These are phyloP conservation scores for Sugiyamaella floridensis DNA, from an alignment of 805 yeast species.

Conservation along the genomic window DNA sequence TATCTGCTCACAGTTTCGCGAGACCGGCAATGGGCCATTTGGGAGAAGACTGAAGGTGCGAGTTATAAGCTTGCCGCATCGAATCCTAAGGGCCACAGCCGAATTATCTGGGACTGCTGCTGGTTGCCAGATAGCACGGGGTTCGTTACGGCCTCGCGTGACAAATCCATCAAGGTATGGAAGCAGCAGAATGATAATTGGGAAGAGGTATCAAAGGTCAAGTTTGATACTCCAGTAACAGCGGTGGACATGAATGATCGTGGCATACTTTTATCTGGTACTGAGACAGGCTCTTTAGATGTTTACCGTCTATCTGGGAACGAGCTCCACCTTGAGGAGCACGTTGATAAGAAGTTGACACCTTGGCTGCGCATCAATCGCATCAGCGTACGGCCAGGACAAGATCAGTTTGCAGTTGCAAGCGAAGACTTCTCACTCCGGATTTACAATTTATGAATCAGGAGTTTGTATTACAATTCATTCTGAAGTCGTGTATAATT, in stretches of 20 bases:
- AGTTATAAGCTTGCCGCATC: constrained; percentile 35
- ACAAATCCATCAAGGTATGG: constrained; percentile 75
- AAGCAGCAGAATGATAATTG: constrained; percentile 32
- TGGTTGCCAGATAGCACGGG: constrained; percentile 55
- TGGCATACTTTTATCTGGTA: constrained; percentile 50
- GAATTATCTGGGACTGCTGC: constrained; percentile 93
- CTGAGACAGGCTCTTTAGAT: constrained; percentile 58
- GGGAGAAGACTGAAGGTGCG: constrained; percentile 45
- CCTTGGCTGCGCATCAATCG: constrained; percentile 62
- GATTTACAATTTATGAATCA: constrained; percentile 18
- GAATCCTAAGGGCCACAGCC: constrained; percentile 71
- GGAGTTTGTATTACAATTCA: neutral
- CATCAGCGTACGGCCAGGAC: constrained; percentile 46
- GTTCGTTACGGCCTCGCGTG: constrained; percentile 84
- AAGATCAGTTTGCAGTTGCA: constrained; percentile 46
- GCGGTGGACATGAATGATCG: constrained; percentile 46
- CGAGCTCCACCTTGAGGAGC: constrained; percentile 27
- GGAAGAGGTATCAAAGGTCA: constrained; percentile 35
- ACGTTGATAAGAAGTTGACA: constrained; percentile 36
- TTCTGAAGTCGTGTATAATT: neutral
- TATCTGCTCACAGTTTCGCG: constrained; percentile 74
- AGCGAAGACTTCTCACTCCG: constrained; percentile 62
- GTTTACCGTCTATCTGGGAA: constrained; percentile 35
- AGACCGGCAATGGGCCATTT: constrained; percentile 78
- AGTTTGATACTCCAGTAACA: constrained; percentile 54